These are phyloP conservation scores for Lipomyces kockii DNA, from an alignment of 805 yeast genomes.

Conservation along the genomic window DNA sequence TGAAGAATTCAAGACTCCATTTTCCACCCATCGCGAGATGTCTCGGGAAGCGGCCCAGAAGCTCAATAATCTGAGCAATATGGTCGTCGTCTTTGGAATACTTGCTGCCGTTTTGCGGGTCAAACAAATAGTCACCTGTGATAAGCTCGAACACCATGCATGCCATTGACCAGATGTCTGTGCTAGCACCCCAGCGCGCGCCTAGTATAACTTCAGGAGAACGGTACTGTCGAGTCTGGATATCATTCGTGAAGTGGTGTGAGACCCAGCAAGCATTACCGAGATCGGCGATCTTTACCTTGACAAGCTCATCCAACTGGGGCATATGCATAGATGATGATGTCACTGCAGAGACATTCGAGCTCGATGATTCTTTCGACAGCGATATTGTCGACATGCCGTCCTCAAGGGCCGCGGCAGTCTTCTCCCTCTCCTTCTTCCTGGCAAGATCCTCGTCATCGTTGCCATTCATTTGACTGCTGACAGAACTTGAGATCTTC, in stretches of 20 bases:
- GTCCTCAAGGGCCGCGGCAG: conserved; percentile 23
- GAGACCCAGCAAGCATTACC: conserved; percentile 89
- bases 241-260: conserved; percentile 83
- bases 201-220: conserved; percentile 87
- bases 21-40: conserved; percentile 62
- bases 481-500: conserved; percentile 19
- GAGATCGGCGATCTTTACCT: conserved; percentile 88
- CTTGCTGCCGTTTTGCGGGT: conserved; percentile 64
- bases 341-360: conserved; percentile 9
- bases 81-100: conserved; percentile 94
- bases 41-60: conserved; percentile 70
- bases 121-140: conserved; percentile 94
- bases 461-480: conserved; percentile 8
- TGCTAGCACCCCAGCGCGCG: conserved; percentile 89
- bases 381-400: conserved; percentile 34
- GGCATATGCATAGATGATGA: conserved; percentile 32
- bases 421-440: conserved; percentile 12
- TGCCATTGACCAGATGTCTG: conserved; percentile 96
- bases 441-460: background rate
- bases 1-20: conserved; percentile 66
- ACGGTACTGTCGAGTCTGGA: conserved; percentile 90
- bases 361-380: conserved; percentile 8
- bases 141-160: conserved; percentile 87
- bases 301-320: conserved; percentile 54
- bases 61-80: conserved; percentile 90